Evolutionary conservation across 805 yeast species (phyloP).

Genomic region (Pichia thaimueangensis): DNA sequence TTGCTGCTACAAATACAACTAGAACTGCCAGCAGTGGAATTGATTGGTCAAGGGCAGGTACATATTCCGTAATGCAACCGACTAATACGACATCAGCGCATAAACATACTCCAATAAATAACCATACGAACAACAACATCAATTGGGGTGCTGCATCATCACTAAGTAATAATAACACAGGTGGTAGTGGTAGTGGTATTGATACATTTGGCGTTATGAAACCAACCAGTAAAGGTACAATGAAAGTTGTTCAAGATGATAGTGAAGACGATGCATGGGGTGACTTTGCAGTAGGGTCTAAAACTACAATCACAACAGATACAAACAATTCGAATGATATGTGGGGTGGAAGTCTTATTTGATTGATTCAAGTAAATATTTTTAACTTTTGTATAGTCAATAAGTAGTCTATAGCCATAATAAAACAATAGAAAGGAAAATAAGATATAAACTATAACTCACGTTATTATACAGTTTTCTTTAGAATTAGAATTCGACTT

Average conservation of each 20-base stretch:
- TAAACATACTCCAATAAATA: background rate
- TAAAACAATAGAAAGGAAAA: too few species aligned
- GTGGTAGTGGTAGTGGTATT: background rate
- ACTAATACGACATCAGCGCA: background rate
- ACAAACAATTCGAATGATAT: background rate
- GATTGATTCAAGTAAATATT: background rate
- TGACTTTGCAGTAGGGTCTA: slow-evolving; percentile 10
- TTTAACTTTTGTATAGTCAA: too few species aligned
- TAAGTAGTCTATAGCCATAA: too few species aligned
- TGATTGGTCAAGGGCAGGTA: slow-evolving; percentile 10
- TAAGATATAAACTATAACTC: too few species aligned
- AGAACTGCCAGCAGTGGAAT: background rate
- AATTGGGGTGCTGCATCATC: too few species aligned
- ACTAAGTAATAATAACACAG: background rate
- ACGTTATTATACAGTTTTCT: slow-evolving; percentile 1
- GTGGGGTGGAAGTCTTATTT: slow-evolving; percentile 14
- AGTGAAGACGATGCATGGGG: slow-evolving; percentile 14
- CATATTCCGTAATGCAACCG: slow-evolving; percentile 11
- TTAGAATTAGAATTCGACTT: background rate
- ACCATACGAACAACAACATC: background rate
- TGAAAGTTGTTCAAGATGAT: background rate
- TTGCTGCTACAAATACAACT: background rate
- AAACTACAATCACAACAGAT: background rate
- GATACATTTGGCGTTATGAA: slow-evolving; percentile 4
- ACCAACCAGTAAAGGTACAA: background rate